Evolutionary conservation across 352 stramenopile species (phyloP).

Genomic region (Pythium insidiosum): DNA sequence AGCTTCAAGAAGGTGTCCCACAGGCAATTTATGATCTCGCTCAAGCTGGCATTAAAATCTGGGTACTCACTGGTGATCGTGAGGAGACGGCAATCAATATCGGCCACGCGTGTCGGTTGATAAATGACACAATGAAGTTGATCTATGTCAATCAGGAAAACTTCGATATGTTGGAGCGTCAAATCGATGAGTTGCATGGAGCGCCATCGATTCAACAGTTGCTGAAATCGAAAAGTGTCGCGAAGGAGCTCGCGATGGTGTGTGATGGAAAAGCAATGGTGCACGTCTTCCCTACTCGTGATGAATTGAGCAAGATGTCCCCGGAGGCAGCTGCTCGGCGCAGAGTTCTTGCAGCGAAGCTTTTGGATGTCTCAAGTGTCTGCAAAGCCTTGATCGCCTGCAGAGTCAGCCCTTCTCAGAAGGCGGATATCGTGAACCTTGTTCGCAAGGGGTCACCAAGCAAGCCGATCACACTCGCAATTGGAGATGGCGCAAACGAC

Average conservation of each 20-base stretch:
- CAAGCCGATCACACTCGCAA: slow-evolving; percentile 89
- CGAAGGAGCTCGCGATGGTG: slow-evolving; percentile 50
- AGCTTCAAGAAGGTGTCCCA: slow-evolving; percentile 91
- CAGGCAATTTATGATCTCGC: slow-evolving; percentile 89
- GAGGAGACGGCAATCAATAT: slow-evolving; percentile 98
- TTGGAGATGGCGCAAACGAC: slow-evolving; percentile 98
- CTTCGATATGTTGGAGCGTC: slow-evolving; percentile 24
- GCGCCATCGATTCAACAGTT: slow-evolving; percentile 34
- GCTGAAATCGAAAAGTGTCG: slow-evolving; percentile 20
- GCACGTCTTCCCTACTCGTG: slow-evolving; percentile 55
- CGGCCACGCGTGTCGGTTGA: slow-evolving; percentile 78
- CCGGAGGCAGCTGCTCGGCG: slow-evolving; percentile 16
- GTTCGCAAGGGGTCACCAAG: slow-evolving; percentile 32
- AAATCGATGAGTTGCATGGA: slow-evolving; percentile 38
- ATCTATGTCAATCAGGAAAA: slow-evolving; percentile 55
- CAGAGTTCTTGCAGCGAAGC: slow-evolving; percentile 24
- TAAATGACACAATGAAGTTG: slow-evolving; percentile 62
- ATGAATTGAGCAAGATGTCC: slow-evolving; percentile 30
- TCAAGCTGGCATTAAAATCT: slow-evolving; percentile 96
- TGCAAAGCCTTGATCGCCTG: slow-evolving; percentile 81
- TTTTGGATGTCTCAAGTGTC: slow-evolving; percentile 42
- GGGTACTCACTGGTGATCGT: slow-evolving; percentile 97
- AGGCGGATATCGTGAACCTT: slow-evolving; percentile 68
- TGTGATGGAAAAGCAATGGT: slow-evolving; percentile 60
- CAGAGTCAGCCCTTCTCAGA: slow-evolving; percentile 77